Evolutionary conservation across 768 basidiomycete genomes (phyloP).

Genomic region (Boletellus emodensis): DNA sequence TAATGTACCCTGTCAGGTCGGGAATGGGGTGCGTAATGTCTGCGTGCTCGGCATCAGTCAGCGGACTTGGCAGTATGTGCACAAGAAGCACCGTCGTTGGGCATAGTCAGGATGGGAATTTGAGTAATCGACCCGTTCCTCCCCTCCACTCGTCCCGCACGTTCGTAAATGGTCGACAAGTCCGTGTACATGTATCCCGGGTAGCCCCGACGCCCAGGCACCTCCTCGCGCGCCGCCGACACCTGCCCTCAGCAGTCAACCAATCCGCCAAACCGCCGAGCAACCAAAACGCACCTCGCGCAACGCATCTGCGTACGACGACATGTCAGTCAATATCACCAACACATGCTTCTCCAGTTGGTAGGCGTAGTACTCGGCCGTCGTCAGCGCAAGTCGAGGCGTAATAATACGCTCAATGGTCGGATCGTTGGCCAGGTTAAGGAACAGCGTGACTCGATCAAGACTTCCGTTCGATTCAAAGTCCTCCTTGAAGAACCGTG

Average conservation of each 20-base stretch:
- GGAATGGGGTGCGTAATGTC: constrained; percentile 99
- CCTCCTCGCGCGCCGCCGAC: constrained; percentile 98
- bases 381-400: constrained; percentile 94
- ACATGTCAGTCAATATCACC: constrained; percentile 99
- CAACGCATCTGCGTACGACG: constrained; percentile 93
- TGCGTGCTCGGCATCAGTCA: constrained; percentile 35
- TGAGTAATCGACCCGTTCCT: constrained; percentile 99
- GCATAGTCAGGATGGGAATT: constrained; percentile 99
- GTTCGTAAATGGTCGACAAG: constrained; percentile 98
- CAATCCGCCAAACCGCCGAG: neutral
- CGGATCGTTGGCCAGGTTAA: constrained; percentile 98
- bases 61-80: constrained; percentile 15
- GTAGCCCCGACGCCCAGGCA: constrained; percentile 98
- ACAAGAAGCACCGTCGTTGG: constrained; percentile 82
- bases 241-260: constrained; percentile 40
- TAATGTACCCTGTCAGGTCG: constrained; percentile 98
- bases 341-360: constrained; percentile 99
- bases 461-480: constrained; percentile 98
- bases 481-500: constrained; percentile 99
- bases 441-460: constrained; percentile 95
- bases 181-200: constrained; percentile 99
- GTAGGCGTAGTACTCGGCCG: constrained; percentile 99
- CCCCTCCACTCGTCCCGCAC: constrained; percentile 96
- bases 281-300: constrained; percentile 64
- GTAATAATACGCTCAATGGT: constrained; percentile 99